phyloP scores from a whole-genome alignment of 1,139 yeast genomes.

The Pichia sp. region DNA sequence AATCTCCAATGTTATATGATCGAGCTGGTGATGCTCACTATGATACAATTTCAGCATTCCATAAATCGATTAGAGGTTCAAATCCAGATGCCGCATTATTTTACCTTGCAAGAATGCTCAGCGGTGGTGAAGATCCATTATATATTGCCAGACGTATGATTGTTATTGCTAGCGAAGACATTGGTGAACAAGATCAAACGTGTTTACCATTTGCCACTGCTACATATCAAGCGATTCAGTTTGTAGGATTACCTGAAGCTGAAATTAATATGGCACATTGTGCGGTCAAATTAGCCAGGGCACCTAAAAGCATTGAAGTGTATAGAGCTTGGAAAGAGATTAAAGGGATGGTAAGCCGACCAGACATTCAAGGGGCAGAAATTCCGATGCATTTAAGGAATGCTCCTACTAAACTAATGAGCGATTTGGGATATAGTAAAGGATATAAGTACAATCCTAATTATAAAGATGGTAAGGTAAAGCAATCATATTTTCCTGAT shows the following conservation, averaged over 20 bases:
- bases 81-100: constrained; percentile 86
- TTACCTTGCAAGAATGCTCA: constrained; percentile 79
- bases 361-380: constrained; percentile 56
- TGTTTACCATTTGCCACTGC: constrained; percentile 85
- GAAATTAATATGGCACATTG: constrained; percentile 88
- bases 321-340: constrained; percentile 72
- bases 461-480: constrained; percentile 62
- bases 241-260: constrained; percentile 96
- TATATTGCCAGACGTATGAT: constrained; percentile 91
- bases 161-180: constrained; percentile 85
- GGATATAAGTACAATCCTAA: constrained; percentile 86
- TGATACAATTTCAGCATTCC: constrained; percentile 91
- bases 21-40: constrained; percentile 88
- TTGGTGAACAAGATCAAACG: constrained; percentile 76
- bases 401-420: constrained; percentile 91
- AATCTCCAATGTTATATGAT: constrained; percentile 69
- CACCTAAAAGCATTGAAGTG: constrained; percentile 79
- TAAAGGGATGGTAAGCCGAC: constrained; percentile 52
- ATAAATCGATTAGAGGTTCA: constrained; percentile 82
- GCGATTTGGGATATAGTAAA: constrained; percentile 77
- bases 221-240: constrained; percentile 80
- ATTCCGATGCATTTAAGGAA: constrained; percentile 82
- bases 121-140: constrained; percentile 90
- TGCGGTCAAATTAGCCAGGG: constrained; percentile 78
- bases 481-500: constrained; percentile 65